These are phyloP conservation scores for Rugonectria rugulosa DNA, from an alignment of 2,329 filamentous ascomycete genomes.

Conservation along the genomic window DNA sequence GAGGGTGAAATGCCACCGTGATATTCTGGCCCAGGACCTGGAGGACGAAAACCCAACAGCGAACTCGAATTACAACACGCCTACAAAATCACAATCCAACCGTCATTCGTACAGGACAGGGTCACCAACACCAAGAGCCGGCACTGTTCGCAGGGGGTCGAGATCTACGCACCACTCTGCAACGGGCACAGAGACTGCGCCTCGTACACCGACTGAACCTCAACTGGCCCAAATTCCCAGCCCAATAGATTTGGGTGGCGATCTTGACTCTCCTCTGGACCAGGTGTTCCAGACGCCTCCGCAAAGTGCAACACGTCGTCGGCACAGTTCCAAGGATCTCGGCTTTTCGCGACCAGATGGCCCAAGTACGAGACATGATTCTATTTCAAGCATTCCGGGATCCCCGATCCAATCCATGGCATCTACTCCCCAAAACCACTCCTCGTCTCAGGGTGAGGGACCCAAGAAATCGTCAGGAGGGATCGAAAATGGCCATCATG, in stretches of 20 bases:
- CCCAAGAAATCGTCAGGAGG: constrained; percentile 25
- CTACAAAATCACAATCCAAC: constrained; percentile 37
- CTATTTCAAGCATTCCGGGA: constrained; percentile 42
- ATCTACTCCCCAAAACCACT: constrained; percentile 31
- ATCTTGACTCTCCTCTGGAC: constrained; percentile 38
- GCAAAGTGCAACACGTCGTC: constrained; percentile 39
- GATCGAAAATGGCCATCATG: constrained; percentile 35
- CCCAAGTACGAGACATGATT: constrained; percentile 39
- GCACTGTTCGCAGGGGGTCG: constrained; percentile 38
- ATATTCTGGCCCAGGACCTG: constrained; percentile 85
- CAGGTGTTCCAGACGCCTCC: constrained; percentile 43
- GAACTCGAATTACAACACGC: constrained; percentile 27
- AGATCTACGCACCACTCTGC: constrained; percentile 35
- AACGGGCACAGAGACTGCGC: constrained; percentile 36
- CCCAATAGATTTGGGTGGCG: constrained; percentile 25
- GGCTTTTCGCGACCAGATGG: constrained; percentile 32
- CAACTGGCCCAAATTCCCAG: constrained; percentile 29
- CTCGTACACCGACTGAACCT: constrained; percentile 39
- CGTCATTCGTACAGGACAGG: constrained; percentile 33
- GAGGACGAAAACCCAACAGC: constrained; percentile 69
- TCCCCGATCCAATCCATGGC: constrained; percentile 38
- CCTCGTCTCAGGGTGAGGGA: constrained; percentile 31
- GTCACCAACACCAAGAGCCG: constrained; percentile 38
- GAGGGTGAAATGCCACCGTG: constrained; percentile 88
- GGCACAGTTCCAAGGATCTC: constrained; percentile 38